These are phyloP conservation scores for Plasmodium reichenowi DNA, from an alignment of 169 alveolate species.

Conservation along the genomic window DNA sequence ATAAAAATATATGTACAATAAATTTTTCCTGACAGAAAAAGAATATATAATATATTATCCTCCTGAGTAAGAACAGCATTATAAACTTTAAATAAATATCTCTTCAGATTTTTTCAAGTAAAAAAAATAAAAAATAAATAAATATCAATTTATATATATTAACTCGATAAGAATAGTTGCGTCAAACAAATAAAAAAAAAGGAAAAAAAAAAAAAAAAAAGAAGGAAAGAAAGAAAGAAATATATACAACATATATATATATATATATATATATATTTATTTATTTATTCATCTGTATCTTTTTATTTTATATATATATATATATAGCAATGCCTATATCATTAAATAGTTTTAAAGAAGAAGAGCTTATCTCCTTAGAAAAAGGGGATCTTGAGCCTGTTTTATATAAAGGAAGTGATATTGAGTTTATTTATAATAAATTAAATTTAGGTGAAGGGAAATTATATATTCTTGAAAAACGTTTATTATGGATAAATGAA, in stretches of 20 bases:
- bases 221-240: not conserved
- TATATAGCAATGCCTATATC: constrained; percentile 28
- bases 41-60: too few species aligned
- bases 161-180: too few species aligned
- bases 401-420: constrained; percentile 37
- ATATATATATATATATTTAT: not conserved
- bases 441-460: constrained; percentile 61
- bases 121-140: too few species aligned
- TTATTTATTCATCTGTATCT: not conserved
- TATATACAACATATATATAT: not conserved
- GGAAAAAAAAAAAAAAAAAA: not conserved
- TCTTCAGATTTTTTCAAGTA: too few species aligned
- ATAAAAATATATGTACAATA: too few species aligned
- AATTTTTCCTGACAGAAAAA: too few species aligned
- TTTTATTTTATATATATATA: not conserved
- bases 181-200: not conserved
- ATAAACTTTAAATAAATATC: too few species aligned
- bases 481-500: constrained; percentile 48
- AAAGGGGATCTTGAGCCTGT: constrained; percentile 21
- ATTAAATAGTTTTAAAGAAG: constrained; percentile 44
- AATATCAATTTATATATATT: too few species aligned
- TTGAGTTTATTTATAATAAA: constrained; percentile 46
- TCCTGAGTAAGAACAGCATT: too few species aligned
- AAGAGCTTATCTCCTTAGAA: constrained; percentile 30
- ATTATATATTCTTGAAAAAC: constrained; percentile 48